Evolutionary conservation across 2,329 filamentous ascomycete genomes (phyloP).

Genomic region (Diaporthe batatas): DNA sequence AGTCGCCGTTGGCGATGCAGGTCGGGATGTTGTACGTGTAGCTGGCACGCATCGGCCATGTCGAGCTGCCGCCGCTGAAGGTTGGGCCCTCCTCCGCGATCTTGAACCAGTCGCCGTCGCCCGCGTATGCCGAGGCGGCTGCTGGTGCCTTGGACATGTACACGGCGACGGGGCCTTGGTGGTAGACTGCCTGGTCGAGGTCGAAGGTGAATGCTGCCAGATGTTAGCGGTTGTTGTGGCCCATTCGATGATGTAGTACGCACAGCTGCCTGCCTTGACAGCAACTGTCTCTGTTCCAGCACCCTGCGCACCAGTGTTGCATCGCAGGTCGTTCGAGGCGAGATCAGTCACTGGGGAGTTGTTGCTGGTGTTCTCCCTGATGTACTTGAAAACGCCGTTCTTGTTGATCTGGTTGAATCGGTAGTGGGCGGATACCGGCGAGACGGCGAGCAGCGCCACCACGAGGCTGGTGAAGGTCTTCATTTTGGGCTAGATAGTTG

Average conservation of each 20-base stretch:
- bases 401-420: slow-evolving; percentile 56
- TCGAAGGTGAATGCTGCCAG: slow-evolving; percentile 52
- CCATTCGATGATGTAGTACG: background rate
- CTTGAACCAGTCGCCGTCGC: slow-evolving; percentile 39
- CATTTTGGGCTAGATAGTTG: slow-evolving; percentile 47
- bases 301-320: slow-evolving; percentile 56
- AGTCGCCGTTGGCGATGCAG: slow-evolving; percentile 36
- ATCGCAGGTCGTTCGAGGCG: slow-evolving; percentile 56
- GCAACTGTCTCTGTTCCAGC: slow-evolving; percentile 51
- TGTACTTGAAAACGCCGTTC: slow-evolving; percentile 54
- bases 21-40: slow-evolving; percentile 47
- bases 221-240: background rate
- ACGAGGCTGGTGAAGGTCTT: slow-evolving; percentile 50
- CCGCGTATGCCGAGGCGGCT: slow-evolving; percentile 29
- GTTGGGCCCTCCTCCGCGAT: slow-evolving; percentile 47
- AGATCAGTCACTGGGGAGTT: slow-evolving; percentile 62
- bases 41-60: slow-evolving; percentile 61
- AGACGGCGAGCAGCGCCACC: slow-evolving; percentile 50
- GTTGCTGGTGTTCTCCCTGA: slow-evolving; percentile 62
- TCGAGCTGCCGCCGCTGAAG: slow-evolving; percentile 49
- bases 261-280: slow-evolving; percentile 53
- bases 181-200: slow-evolving; percentile 57
- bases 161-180: slow-evolving; percentile 58
- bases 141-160: slow-evolving; percentile 47
- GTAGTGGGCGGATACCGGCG: slow-evolving; percentile 55